phyloP scores from a whole-genome alignment of 257 asterid species.

The Misopates orontium region DNA sequence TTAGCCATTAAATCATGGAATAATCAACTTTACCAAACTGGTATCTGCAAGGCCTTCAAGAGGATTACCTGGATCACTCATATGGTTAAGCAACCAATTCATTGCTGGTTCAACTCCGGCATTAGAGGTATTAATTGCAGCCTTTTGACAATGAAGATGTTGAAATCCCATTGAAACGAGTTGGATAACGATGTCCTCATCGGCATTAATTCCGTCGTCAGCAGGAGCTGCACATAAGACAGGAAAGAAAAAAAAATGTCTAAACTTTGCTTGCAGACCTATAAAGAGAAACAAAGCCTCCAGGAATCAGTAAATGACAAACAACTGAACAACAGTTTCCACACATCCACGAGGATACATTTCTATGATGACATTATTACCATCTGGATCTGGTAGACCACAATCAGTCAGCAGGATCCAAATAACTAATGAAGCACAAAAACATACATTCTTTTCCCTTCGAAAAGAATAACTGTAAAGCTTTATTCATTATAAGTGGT shows the following conservation, averaged over 20 bases:
- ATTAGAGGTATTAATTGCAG: conserved; percentile 81
- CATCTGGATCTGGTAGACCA: conserved; percentile 17
- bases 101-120: conserved; percentile 83
- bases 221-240: conserved; percentile 45
- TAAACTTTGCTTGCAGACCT: background rate
- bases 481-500: conserved; percentile 4
- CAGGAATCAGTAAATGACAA: conserved; percentile 1
- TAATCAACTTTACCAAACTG: conserved; percentile 15
- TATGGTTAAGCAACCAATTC: conserved; percentile 87
- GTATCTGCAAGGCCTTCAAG: conserved; percentile 21
- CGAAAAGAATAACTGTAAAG: background rate
- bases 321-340: background rate
- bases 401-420: conserved; percentile 11
- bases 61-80: conserved; percentile 78
- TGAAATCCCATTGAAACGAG: conserved; percentile 88
- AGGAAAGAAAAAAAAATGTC: conserved; percentile 14
- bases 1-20: conserved; percentile 16
- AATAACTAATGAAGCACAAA: conserved; percentile 8
- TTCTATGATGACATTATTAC: conserved; percentile 1
- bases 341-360: background rate
- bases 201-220: conserved; percentile 45
- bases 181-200: conserved; percentile 73
- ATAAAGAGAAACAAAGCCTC: background rate
- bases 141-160: conserved; percentile 83
- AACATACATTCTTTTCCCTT: background rate